A percentile compares a stretch with the other conserved stretches of the same genome.
Conservation (phyloP, 176 grass and related monocot genomes). For the Thinopyrum elongatum region DNA sequence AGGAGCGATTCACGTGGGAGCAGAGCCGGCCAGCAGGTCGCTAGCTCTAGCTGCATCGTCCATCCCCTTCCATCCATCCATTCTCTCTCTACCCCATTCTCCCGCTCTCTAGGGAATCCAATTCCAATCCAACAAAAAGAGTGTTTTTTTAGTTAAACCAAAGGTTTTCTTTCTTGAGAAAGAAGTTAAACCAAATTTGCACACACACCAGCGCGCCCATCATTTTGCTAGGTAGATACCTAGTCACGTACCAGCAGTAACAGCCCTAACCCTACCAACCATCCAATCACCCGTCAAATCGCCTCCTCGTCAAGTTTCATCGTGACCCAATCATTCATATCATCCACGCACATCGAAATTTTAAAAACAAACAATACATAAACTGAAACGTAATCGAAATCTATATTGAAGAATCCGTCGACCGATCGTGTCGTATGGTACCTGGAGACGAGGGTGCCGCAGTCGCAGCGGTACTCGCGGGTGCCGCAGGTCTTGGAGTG, state of each 20-base stretch:
- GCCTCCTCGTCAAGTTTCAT: conserved; percentile 19
- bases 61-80: not conserved
- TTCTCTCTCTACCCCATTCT: not conserved
- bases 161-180: too few species aligned
- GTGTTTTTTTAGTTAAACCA: too few species aligned
- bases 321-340: conserved; percentile 43
- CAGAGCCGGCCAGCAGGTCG: not conserved
- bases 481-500: conserved; percentile 99
- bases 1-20: conserved; percentile 77
- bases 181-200: not conserved
- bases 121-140: not conserved
- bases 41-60: too few species aligned
- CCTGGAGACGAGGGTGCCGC: conserved; percentile 98
- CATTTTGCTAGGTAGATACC: too few species aligned
- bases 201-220: not conserved
- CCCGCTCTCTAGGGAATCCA: conserved; percentile 12
- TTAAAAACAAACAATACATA: not conserved
- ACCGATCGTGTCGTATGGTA: not conserved
- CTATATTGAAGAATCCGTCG: too few species aligned
- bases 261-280: conserved; percentile 45
- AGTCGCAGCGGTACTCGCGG: conserved; percentile 97
- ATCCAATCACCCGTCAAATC: not conserved
- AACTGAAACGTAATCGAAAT: not conserved
- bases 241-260: not conserved
- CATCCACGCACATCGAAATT: not conserved